Base-by-base conservation (phyloP, 106 monocot genomes). In the Hemerocallis citrina region DNA sequence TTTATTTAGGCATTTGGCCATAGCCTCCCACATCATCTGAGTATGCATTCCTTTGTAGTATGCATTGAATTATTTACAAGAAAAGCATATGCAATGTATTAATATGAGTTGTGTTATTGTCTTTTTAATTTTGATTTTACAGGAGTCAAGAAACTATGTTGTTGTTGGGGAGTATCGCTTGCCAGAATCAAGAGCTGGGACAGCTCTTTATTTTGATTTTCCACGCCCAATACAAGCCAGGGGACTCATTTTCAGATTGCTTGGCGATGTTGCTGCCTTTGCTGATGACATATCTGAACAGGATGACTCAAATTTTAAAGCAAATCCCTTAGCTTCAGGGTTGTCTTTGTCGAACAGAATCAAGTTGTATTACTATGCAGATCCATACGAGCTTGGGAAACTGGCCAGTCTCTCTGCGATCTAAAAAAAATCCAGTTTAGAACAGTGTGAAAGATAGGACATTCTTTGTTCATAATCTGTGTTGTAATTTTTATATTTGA, bases 331-430 rank as follows among this genome's bases (percentile, higher is more conserved):
- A 36, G 85, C 98, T 21, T 67, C 79, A 5, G 98, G 92, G 0
- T 55, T 98, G 33, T 88, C 87, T 12, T 71, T 98, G 64, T 76
- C 79, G 9, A 98, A 92, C 48, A 92, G 73, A 68, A 85, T 92
- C 17, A 98, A 92, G 37, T 68, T 80, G 37, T 98, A 82, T 66
- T 85, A 88, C 46, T 85, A 98, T 66, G 79, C 82, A 12, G 85
- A 98, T 67, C 85, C 87, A n/a, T 77, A 73, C 55, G 98, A 98
- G 58, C 64, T 88, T 17, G 98, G 98, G n/a, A 91, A 88, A 66
- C 31, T 83, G 14, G 83, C 77, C 1, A 86, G 73, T 63, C 63
- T 80, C 14, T 82, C 77, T 58, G 77, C 75, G 41, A 66, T 92
- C 22, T 86, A 50, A 68, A n/a, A n/a, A n/a, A n/a, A n/a, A n/a